Conservation (phyloP, 257 asterid genomes). For the Primulina tabacum region DNA sequence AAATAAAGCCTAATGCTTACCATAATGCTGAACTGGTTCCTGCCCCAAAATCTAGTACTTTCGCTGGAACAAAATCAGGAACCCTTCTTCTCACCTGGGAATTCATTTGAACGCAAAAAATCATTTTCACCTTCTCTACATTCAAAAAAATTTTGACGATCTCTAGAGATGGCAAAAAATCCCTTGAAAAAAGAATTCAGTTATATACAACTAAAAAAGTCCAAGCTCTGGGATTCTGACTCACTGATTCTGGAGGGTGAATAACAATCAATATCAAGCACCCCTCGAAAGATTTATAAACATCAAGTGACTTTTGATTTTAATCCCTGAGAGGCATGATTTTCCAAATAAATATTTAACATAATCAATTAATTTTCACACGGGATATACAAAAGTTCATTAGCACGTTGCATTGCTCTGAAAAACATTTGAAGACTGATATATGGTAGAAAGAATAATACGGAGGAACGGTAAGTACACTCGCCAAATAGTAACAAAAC, state of each 20-base stretch:
- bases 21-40: conserved; percentile 98
- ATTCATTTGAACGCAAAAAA: conserved; percentile 23
- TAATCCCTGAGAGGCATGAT: background rate
- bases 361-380: conserved; percentile 1
- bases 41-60: conserved; percentile 93
- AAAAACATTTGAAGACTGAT: background rate
- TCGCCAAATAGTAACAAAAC: background rate
- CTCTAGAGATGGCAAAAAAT: no score
- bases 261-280: conserved; percentile 12
- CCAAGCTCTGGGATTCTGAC: background rate
- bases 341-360: background rate
- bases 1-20: conserved; percentile 42
- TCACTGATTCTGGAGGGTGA: background rate
- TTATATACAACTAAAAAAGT: background rate
- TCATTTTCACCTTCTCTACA: conserved; percentile 19
- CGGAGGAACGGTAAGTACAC: background rate
- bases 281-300: background rate
- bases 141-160: background rate
- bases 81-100: conserved; percentile 72
- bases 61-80: conserved; percentile 77
- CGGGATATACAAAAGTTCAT: conserved; percentile 11
- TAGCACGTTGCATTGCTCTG: background rate
- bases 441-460: background rate
- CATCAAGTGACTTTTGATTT: background rate
- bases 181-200: background rate